Conservation (phyloP, 2,329 filamentous ascomycete species). For the Aureobasidium melanogenum region DNA sequence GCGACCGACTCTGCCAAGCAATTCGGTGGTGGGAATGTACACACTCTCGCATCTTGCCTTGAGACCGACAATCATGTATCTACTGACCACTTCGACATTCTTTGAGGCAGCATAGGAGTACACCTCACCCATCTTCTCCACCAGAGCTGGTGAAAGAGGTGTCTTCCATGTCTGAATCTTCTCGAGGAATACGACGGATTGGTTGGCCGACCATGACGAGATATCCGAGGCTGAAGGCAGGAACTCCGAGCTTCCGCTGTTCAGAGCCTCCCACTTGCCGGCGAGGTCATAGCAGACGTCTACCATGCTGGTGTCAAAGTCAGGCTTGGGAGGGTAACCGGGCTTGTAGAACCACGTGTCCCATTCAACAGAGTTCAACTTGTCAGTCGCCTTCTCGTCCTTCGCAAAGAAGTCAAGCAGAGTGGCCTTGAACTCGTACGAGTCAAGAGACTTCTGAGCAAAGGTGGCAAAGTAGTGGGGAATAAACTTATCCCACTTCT, state of each 20-base stretch:
- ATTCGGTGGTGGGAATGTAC: constrained; percentile 61
- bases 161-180: constrained; percentile 59
- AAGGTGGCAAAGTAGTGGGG: constrained; percentile 87
- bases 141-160: constrained; percentile 55
- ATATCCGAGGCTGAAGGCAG: constrained; percentile 61
- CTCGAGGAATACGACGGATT: constrained; percentile 86
- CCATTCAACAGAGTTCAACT: constrained; percentile 71
- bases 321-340: constrained; percentile 79
- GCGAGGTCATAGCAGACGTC: constrained; percentile 78
- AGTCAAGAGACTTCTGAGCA: constrained; percentile 80
- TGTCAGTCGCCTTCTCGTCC: constrained; percentile 53
- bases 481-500: constrained; percentile 92
- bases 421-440: constrained; percentile 86
- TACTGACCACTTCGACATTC: constrained; percentile 77
- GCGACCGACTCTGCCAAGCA: constrained; percentile 73
- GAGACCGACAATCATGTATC: constrained; percentile 74
- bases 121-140: constrained; percentile 61
- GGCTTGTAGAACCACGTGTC: constrained; percentile 81
- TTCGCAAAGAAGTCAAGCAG: constrained; percentile 74
- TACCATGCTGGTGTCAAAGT: constrained; percentile 81
- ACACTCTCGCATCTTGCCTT: constrained; percentile 60
- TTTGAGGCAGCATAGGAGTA: constrained; percentile 68
- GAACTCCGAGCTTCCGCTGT: constrained; percentile 33
- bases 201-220: constrained; percentile 68
- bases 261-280: constrained; percentile 63